A percentile compares a stretch with the other conserved stretches of the same genome.
phyloP scores from a whole-genome alignment of 495 filamentous ascomycete species.

The Lindgomyces ingoldianus region DNA sequence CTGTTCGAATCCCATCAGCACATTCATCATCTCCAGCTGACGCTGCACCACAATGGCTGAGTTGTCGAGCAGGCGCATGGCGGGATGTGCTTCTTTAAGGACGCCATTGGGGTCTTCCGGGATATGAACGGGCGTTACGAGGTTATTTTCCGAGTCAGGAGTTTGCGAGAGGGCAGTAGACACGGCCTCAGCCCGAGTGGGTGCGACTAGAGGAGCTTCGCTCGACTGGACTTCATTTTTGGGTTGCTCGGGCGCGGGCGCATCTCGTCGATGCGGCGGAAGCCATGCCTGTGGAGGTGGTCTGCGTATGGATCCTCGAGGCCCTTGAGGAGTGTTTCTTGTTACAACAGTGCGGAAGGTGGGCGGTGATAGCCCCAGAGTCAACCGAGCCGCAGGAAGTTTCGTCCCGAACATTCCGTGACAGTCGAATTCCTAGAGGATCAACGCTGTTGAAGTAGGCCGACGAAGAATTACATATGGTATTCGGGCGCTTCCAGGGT shows the following conservation, averaged over 20 bases:
- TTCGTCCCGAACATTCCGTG: neutral
- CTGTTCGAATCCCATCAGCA: conserved; percentile 72
- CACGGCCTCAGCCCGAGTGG: conserved; percentile 32
- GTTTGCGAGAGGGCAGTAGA: conserved; percentile 24
- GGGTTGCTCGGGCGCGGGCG: neutral
- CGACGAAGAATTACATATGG: too few species aligned
- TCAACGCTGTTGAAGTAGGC: too few species aligned
- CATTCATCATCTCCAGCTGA: conserved; percentile 70
- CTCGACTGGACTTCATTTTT: neutral
- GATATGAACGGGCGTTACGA: conserved; percentile 53
- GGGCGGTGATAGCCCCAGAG: conserved; percentile 10
- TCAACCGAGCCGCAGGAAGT: conserved; percentile 20
- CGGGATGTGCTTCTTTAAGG: conserved; percentile 63
- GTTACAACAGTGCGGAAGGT: conserved; percentile 6
- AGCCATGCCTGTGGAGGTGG: neutral
- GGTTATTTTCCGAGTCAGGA: conserved; percentile 34
- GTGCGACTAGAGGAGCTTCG: neutral
- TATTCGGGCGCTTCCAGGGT: too few species aligned
- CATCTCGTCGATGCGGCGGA: neutral
- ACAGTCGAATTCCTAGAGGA: too few species aligned
- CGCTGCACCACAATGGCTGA: conserved; percentile 66
- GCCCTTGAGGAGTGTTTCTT: conserved; percentile 6
- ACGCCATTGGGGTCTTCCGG: conserved; percentile 65
- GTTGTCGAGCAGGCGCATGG: conserved; percentile 59
- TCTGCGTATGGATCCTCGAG: too few species aligned